Conservation (phyloP, 1,284 basidiomycete genomes). For the Malassezia furfur region DNA sequence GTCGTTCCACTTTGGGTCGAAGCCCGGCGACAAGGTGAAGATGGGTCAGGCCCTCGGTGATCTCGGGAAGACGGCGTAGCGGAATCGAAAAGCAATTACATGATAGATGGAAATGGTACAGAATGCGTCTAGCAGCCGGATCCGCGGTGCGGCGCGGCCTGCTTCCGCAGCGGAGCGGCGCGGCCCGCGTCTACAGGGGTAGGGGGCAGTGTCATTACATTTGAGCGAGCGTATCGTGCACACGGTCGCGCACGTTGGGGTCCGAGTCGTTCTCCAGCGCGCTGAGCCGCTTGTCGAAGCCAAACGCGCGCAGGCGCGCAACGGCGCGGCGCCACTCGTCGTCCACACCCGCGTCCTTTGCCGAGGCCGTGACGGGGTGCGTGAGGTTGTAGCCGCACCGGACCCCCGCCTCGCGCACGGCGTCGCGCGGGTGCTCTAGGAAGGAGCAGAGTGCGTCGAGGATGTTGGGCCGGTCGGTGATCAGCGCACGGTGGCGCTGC, state of each 20-base stretch:
- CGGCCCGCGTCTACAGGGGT: too few relatives aligned
- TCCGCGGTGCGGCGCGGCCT: too few relatives aligned
- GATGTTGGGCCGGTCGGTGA: constrained; percentile 29
- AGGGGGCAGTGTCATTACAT: neutral
- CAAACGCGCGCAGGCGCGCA: neutral
- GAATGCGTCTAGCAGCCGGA: too few relatives aligned
- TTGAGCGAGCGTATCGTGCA: neutral
- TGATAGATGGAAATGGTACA: too few relatives aligned
- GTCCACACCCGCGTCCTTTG: neutral
- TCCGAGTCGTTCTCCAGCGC: neutral
- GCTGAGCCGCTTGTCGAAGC: constrained; percentile 4
- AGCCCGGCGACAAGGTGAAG: constrained; percentile 73
- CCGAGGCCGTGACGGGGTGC: neutral
- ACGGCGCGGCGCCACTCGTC: neutral
- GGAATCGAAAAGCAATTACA: too few relatives aligned
- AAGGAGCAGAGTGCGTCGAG: constrained; percentile 34
- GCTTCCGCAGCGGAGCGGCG: too few relatives aligned
- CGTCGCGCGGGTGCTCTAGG: constrained; percentile 3
- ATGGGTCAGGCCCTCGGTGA: constrained; percentile 64
- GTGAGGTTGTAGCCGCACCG: constrained; percentile 8
- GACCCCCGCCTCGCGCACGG: constrained; percentile 8
- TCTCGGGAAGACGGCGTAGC: constrained; percentile 6
- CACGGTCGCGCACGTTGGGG: neutral
- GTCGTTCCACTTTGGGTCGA: constrained; percentile 69
- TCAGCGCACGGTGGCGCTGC: constrained; percentile 19